A percentile compares a stretch with the other conserved stretches of the same genome.
Conservation (phyloP, 2,329 filamentous ascomycete genomes). For the Aspergillus sp. region DNA sequence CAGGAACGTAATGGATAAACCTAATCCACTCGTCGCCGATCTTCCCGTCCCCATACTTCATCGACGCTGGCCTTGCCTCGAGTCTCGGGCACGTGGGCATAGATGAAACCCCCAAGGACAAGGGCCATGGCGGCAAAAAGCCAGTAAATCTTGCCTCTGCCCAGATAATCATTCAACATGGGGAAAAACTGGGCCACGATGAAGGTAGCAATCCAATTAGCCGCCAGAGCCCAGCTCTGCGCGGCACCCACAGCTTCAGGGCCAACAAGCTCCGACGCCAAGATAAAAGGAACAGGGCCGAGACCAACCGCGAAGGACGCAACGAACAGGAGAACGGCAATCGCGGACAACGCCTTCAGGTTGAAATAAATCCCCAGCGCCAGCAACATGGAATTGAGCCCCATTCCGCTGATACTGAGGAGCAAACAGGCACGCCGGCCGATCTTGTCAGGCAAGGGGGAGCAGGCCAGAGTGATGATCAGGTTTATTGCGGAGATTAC, state of each 20-base stretch:
- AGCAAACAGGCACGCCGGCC: conserved; percentile 85
- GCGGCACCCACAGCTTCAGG: conserved; percentile 88
- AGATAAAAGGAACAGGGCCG: conserved; percentile 90
- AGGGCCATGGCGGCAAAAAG: conserved; percentile 78
- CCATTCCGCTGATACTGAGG: conserved; percentile 81
- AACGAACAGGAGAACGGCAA: conserved; percentile 83
- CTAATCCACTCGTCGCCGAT: conserved; percentile 34
- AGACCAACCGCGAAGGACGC: conserved; percentile 86
- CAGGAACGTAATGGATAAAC: neutral
- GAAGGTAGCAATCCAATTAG: conserved; percentile 90
- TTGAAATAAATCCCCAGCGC: conserved; percentile 76
- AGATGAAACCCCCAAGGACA: conserved; percentile 69
- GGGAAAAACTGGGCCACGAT: conserved; percentile 94
- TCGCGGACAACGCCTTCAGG: conserved; percentile 72
- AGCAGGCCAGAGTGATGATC: conserved; percentile 74
- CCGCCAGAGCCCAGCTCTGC: conserved; percentile 82
- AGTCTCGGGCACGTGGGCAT: conserved; percentile 77
- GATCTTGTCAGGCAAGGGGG: conserved; percentile 81
- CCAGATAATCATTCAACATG: conserved; percentile 73
- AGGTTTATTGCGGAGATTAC: conserved; percentile 85
- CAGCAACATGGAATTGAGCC: conserved; percentile 70
- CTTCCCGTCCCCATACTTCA: conserved; percentile 79
- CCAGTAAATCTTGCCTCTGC: conserved; percentile 82
- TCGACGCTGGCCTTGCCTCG: conserved; percentile 79
- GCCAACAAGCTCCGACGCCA: conserved; percentile 86